A percentile compares a stretch with the other conserved stretches of the same genome.
Conservation (phyloP, 2,329 filamentous ascomycete species). For the Clarireedia homoeocarpa region DNA sequence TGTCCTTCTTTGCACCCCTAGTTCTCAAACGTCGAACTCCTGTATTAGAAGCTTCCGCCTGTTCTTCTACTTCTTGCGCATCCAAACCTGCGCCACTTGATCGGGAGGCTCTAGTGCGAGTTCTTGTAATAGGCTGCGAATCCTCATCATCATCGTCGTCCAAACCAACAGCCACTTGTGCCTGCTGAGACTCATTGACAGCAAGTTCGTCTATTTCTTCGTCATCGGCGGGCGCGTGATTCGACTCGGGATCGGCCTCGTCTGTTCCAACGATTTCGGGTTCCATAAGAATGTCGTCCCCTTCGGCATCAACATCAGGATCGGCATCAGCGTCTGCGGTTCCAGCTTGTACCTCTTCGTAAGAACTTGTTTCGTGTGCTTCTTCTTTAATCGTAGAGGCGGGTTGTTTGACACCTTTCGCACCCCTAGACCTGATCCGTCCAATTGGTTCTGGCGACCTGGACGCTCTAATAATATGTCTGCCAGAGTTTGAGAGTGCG, state of each 20-base stretch:
- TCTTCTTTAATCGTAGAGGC: constrained; percentile 30
- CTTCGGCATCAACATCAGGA: constrained; percentile 19
- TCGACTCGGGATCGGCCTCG: background rate
- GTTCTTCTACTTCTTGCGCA: constrained; percentile 45
- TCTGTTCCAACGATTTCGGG: constrained; percentile 7
- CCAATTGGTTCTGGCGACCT: constrained; percentile 46
- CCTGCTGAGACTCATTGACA: constrained; percentile 10
- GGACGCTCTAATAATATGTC: constrained; percentile 44
- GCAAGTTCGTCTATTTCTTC: constrained; percentile 17
- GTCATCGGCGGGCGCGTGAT: constrained; percentile 7
- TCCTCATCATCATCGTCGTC: constrained; percentile 26
- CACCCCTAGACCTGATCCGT: constrained; percentile 25
- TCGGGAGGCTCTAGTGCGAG: constrained; percentile 31
- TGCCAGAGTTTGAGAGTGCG: constrained; percentile 54
- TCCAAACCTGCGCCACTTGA: constrained; percentile 30
- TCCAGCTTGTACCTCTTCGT: constrained; percentile 21
- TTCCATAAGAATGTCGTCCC: constrained; percentile 3
- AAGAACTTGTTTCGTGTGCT: constrained; percentile 27
- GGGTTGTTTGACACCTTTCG: constrained; percentile 27
- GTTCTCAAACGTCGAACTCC: constrained; percentile 25
- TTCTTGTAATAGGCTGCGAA: constrained; percentile 30
- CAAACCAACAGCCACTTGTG: background rate
- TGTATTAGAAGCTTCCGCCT: constrained; percentile 27
- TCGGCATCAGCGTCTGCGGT: constrained; percentile 7
- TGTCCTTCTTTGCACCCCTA: constrained; percentile 23